A percentile compares a stretch with the other conserved stretches of the same genome.
Evolutionary conservation across 1,139 yeast species (phyloP).

Genomic region (Geotrichum europaeum): DNA sequence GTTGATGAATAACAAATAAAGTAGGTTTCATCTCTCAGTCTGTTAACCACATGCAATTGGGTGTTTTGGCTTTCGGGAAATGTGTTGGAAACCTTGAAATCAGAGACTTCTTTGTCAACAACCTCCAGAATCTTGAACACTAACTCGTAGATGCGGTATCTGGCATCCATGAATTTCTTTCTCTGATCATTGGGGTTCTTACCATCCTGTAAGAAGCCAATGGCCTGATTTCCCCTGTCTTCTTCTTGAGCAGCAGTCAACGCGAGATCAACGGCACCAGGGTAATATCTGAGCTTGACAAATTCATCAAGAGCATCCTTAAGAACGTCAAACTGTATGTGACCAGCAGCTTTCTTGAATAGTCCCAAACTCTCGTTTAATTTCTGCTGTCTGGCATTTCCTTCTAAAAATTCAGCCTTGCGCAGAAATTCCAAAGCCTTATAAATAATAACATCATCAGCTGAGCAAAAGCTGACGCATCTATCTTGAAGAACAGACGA

Average conservation of each 20-base stretch:
- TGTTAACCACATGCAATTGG: conserved; percentile 25
- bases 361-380: conserved; percentile 68
- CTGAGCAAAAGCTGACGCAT: conserved; percentile 92
- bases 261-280: conserved; percentile 82
- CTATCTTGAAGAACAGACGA: conserved; percentile 85
- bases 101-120: conserved; percentile 62
- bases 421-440: conserved; percentile 90
- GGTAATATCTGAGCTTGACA: conserved; percentile 68
- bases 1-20: conserved; percentile 64
- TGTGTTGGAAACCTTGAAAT: conserved; percentile 28
- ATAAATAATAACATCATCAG: conserved; percentile 88
- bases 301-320: conserved; percentile 76
- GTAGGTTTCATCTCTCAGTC: conserved; percentile 68
- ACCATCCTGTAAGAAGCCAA: conserved; percentile 50
- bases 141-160: conserved; percentile 59
- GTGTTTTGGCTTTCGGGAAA: conserved; percentile 29
- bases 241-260: conserved; percentile 67
- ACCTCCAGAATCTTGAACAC: conserved; percentile 68
- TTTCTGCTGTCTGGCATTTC: conserved; percentile 63
- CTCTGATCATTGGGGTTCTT: conserved; percentile 45
- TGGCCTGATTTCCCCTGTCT: conserved; percentile 55
- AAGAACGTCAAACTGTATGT: conserved; percentile 70
- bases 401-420: conserved; percentile 58
- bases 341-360: conserved; percentile 74
- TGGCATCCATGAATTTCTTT: conserved; percentile 41